Evolutionary conservation across 805 yeast species (phyloP).

Genomic region (Metschnikowia lachancei): DNA sequence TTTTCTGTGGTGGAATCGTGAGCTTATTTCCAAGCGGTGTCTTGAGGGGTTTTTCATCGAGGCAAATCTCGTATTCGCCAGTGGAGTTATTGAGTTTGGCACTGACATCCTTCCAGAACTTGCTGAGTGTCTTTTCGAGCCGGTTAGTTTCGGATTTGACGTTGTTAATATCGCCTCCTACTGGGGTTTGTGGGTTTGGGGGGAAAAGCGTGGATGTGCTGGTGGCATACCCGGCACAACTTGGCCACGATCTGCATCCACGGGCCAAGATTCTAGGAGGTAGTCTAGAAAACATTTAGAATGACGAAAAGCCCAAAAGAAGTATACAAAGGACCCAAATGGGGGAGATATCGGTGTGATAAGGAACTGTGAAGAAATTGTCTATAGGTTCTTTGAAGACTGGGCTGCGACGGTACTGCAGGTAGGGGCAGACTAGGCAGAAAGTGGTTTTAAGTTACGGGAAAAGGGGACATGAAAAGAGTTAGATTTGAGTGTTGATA

Average conservation of each 20-base stretch:
- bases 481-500: too few species aligned
- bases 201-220: slow-evolving; percentile 2
- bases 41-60: slow-evolving; percentile 73
- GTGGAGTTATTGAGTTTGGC: slow-evolving; percentile 31
- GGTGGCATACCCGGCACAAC: slow-evolving; percentile 5
- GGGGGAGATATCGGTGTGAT: too few species aligned
- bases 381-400: too few species aligned
- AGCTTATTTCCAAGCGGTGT: slow-evolving; percentile 81
- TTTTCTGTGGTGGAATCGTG: slow-evolving; percentile 57
- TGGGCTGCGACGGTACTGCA: too few species aligned
- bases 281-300: background rate
- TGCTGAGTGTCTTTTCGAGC: slow-evolving; percentile 62
- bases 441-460: too few species aligned
- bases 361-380: too few species aligned
- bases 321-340: too few species aligned
- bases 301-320: too few species aligned
- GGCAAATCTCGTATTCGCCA: slow-evolving; percentile 48
- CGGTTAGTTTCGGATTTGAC: slow-evolving; percentile 62
- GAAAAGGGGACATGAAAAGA: too few species aligned
- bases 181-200: slow-evolving; percentile 21
- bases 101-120: slow-evolving; percentile 79
- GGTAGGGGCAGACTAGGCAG: too few species aligned
- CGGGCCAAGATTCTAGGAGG: background rate
- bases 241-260: background rate
- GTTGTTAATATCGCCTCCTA: slow-evolving; percentile 46